A percentile compares a stretch with the other conserved stretches of the same genome.
These are phyloP conservation scores for Singerocomus inundabilis DNA, from an alignment of 1,284 basidiomycete species.

Conservation along the genomic window DNA sequence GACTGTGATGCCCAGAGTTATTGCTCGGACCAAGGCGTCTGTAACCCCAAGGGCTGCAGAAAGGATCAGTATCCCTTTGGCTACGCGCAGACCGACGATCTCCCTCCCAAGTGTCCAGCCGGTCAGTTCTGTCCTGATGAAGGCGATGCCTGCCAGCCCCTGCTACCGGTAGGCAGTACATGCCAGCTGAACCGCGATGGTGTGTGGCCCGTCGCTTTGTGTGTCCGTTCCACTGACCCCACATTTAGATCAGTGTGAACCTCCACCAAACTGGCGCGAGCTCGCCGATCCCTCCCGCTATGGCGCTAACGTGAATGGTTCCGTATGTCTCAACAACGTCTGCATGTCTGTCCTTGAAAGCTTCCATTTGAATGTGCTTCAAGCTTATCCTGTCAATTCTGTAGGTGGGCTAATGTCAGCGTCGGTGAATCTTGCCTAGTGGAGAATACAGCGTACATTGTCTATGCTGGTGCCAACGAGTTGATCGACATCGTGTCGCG, in stretches of 20 bases:
- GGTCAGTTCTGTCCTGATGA: slow-evolving; percentile 85
- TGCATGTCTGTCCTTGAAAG: slow-evolving; percentile 66
- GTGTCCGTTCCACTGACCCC: neutral
- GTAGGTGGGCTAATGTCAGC: slow-evolving; percentile 74
- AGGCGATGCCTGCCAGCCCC: slow-evolving; percentile 63
- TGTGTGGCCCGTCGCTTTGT: slow-evolving; percentile 34
- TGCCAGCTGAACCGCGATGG: slow-evolving; percentile 91
- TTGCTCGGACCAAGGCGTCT: slow-evolving; percentile 58
- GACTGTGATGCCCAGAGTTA: slow-evolving; percentile 74
- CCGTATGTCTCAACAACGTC: slow-evolving; percentile 37
- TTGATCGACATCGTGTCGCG: slow-evolving; percentile 78
- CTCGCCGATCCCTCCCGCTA: slow-evolving; percentile 56
- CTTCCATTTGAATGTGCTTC: neutral
- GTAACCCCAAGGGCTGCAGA: slow-evolving; percentile 67
- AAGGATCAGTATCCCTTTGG: slow-evolving; percentile 77
- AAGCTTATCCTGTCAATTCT: neutral
- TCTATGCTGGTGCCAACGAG: slow-evolving; percentile 55
- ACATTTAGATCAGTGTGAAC: slow-evolving; percentile 68
- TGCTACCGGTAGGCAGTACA: slow-evolving; percentile 59
- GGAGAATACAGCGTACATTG: slow-evolving; percentile 78
- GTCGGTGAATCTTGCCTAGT: slow-evolving; percentile 62
- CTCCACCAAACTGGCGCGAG: slow-evolving; percentile 61
- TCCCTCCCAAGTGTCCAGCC: slow-evolving; percentile 62
- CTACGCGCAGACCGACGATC: slow-evolving; percentile 41
- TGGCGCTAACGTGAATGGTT: slow-evolving; percentile 76